phyloP scores from a whole-genome alignment of 2,329 filamentous ascomycete species.

The Fusarium sp. region DNA sequence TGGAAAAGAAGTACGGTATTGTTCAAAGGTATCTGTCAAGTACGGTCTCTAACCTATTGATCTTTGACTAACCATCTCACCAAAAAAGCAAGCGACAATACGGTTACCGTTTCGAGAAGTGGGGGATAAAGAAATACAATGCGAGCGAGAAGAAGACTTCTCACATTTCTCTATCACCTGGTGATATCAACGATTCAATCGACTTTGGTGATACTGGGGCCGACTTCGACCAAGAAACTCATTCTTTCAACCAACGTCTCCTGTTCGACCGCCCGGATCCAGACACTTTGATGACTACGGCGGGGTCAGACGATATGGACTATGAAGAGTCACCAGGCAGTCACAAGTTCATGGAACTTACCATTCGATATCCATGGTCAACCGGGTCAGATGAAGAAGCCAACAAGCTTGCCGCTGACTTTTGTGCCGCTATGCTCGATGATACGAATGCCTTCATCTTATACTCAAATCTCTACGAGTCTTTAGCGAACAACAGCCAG shows the following conservation, averaged over 20 bases:
- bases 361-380: conserved; percentile 30
- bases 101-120: conserved; percentile 46
- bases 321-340: neutral
- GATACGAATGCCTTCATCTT: conserved; percentile 40
- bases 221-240: neutral
- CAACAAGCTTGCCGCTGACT: conserved; percentile 43
- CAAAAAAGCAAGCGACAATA: conserved; percentile 46
- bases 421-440: conserved; percentile 41
- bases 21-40: conserved; percentile 31
- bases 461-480: conserved; percentile 27
- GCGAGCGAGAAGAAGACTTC: conserved; percentile 27
- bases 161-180: neutral
- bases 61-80: neutral
- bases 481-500: neutral
- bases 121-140: conserved; percentile 44
- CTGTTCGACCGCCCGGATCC: neutral
- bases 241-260: neutral
- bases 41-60: neutral
- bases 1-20: conserved; percentile 31
- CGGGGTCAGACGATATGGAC: conserved; percentile 13
- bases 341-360: neutral
- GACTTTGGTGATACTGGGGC: conserved; percentile 2
- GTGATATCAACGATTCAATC: conserved; percentile 7
- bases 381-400: conserved; percentile 21
- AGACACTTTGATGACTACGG: neutral